Evolutionary conservation across 257 asterid species (phyloP), one percentile per base, ranked within the genome.

Genomic region (Euphrasia confusa): DNA sequence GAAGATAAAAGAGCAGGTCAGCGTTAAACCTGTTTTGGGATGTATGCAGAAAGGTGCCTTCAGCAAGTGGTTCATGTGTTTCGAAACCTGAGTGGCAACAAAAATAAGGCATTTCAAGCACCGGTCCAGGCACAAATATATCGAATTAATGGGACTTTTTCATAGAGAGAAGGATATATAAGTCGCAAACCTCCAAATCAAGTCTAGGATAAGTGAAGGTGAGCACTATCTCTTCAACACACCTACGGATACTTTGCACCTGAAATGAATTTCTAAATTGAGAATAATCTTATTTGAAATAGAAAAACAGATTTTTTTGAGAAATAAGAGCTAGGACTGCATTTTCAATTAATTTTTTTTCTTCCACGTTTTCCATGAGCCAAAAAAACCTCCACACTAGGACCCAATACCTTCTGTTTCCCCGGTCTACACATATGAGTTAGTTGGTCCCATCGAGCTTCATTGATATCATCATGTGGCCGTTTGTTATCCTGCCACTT

Each of bases 41-140:
- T 86, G 97, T 67, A 92, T 42, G 66, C 96, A 86, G 75, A 92
- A 89, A 58, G 96, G 96, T 30, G 95, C 99, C 76, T 92, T 92
- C 72, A 92, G 84, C 73, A 92, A 80, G 77, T 92, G 98, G 64
- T 89, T 92, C 86, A 72, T 86, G 79, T 92, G 95, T 68, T 73
- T 86, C 0, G 98, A 86, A 57, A 92, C 98, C 95, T 91, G 83
- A 70, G 60, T 52, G 55, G 74, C 42, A 74, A 53, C 40, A 10
- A 24, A 53, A 58, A 4, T 1, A 27, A 45, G 12, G 58, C 54
- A 66, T 15, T 60, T 67, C 24, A 65, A 60, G 58, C 47, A 42
- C 33, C 18, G 50, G 45, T 57, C 39, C 17, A 15, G 17, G 32
- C 63, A 17, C 21, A 49, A 28, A 66, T 45, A 33, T 61, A 33